Conservation (phyloP, 805 yeast species). For the Metschnikowia noctiluminum region DNA sequence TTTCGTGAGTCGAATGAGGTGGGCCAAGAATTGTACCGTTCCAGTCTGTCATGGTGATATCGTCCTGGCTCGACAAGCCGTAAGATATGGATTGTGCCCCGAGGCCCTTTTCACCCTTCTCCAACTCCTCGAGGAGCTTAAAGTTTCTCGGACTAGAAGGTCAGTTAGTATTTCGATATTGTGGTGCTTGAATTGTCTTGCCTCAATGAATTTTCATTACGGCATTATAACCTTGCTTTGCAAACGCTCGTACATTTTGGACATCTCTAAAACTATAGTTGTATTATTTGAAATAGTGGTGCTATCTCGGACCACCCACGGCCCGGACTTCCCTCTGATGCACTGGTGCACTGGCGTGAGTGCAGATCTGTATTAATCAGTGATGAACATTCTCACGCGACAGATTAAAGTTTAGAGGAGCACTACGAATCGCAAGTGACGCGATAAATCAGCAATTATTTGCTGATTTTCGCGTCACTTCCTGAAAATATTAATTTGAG, state of each 20-base stretch:
- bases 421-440: too few relatives aligned
- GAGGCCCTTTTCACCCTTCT: slow-evolving; percentile 95
- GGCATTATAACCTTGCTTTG: too few relatives aligned
- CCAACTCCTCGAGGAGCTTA: slow-evolving; percentile 91
- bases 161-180: slow-evolving; percentile 6
- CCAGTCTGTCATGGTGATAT: slow-evolving; percentile 92
- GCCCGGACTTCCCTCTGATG: slow-evolving; percentile 1
- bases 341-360: slow-evolving; percentile 1
- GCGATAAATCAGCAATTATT: too few relatives aligned
- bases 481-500: too few relatives aligned
- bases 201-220: too few relatives aligned
- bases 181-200: background rate
- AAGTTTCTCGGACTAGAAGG: slow-evolving; percentile 79
- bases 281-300: background rate
- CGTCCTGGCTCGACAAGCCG: slow-evolving; percentile 87
- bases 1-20: slow-evolving; percentile 85
- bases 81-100: slow-evolving; percentile 97
- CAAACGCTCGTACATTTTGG: slow-evolving; percentile 37
- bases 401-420: too few relatives aligned
- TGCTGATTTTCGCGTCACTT: too few relatives aligned
- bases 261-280: slow-evolving; percentile 25
- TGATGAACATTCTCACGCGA: background rate
- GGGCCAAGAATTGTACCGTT: slow-evolving; percentile 98
- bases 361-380: background rate
- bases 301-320: background rate